A percentile compares a stretch with the other conserved stretches of the same genome.
Evolutionary conservation across 352 stramenopile species (phyloP).

Genomic region (Pythium periplocum): DNA sequence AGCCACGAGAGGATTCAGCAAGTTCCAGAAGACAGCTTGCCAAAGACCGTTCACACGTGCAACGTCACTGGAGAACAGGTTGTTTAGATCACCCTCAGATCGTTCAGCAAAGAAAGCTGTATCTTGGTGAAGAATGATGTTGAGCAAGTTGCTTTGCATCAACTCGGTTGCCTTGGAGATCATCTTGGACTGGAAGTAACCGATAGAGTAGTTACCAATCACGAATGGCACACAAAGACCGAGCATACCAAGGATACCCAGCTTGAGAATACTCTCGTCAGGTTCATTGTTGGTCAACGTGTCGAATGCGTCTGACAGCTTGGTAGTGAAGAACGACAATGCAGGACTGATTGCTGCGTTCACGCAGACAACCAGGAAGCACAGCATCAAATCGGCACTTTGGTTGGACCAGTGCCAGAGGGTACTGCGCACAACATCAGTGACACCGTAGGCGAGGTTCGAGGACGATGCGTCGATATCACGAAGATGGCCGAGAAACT

Average conservation of each 20-base stretch:
- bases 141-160: constrained; percentile 65
- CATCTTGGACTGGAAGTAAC: constrained; percentile 90
- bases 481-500: constrained; percentile 77
- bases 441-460: constrained; percentile 61
- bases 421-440: constrained; percentile 74
- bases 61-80: constrained; percentile 83
- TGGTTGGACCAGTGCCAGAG: constrained; percentile 86
- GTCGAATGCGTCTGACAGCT: constrained; percentile 70
- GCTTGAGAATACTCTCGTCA: constrained; percentile 48
- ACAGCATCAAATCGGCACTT: constrained; percentile 61
- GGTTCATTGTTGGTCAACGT: constrained; percentile 23
- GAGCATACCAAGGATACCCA: constrained; percentile 74
- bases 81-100: constrained; percentile 86
- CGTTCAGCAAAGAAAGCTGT: constrained; percentile 80
- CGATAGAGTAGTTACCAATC: constrained; percentile 80
- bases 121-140: constrained; percentile 77
- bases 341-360: constrained; percentile 79
- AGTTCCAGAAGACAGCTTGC: constrained; percentile 87
- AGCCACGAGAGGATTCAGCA: constrained; percentile 75
- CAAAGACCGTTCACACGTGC: constrained; percentile 81
- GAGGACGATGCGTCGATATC: constrained; percentile 83
- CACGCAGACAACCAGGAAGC: constrained; percentile 75
- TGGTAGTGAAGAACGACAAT: constrained; percentile 68
- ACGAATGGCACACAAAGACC: constrained; percentile 80
- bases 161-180: constrained; percentile 83